Percentiles rank a stretch among this genome's conserved stretches.
Evolutionary conservation across 352 stramenopile species (phyloP).

Genomic region (Phytophthora crassamura): DNA sequence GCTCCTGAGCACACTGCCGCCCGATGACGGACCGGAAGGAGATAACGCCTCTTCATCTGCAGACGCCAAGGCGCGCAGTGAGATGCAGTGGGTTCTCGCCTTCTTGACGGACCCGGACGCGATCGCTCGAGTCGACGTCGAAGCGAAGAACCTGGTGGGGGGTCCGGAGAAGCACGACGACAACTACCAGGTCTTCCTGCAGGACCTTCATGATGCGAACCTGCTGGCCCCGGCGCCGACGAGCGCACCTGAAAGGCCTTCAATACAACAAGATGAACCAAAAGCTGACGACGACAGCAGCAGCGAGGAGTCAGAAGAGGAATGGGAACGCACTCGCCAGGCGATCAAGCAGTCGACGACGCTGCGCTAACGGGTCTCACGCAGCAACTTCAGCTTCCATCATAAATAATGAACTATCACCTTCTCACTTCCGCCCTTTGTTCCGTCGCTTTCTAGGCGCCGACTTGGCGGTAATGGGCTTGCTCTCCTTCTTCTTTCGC

Average conservation of each 20-base stretch:
- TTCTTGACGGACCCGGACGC: slow-evolving; percentile 66
- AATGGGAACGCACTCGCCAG: slow-evolving; percentile 49
- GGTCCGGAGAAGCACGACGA: slow-evolving; percentile 53
- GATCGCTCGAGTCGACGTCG: slow-evolving; percentile 49
- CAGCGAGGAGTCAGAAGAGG: slow-evolving; percentile 26
- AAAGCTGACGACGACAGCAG: slow-evolving; percentile 18
- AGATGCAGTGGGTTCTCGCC: slow-evolving; percentile 81
- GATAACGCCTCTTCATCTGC: not conserved
- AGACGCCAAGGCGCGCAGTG: slow-evolving; percentile 38
- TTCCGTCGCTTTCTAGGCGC: slow-evolving; percentile 15
- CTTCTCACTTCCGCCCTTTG: slow-evolving; percentile 24
- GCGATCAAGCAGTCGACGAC: slow-evolving; percentile 36
- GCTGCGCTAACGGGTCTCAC: slow-evolving; percentile 7
- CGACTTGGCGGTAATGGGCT: slow-evolving; percentile 9
- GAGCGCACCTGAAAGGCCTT: slow-evolving; percentile 6
- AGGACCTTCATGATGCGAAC: slow-evolving; percentile 62
- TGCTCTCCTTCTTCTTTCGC: slow-evolving; percentile 37
- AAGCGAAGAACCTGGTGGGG: slow-evolving; percentile 63
- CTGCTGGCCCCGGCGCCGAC: slow-evolving; percentile 37
- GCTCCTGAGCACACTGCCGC: slow-evolving; percentile 52
- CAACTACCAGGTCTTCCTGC: slow-evolving; percentile 78
- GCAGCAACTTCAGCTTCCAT: not conserved
- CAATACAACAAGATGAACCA: not conserved
- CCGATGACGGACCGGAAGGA: slow-evolving; percentile 5
- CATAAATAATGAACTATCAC: slow-evolving; percentile 13